Conservation (phyloP, 1,139 yeast genomes). For the Petasospora rhodanensis region DNA sequence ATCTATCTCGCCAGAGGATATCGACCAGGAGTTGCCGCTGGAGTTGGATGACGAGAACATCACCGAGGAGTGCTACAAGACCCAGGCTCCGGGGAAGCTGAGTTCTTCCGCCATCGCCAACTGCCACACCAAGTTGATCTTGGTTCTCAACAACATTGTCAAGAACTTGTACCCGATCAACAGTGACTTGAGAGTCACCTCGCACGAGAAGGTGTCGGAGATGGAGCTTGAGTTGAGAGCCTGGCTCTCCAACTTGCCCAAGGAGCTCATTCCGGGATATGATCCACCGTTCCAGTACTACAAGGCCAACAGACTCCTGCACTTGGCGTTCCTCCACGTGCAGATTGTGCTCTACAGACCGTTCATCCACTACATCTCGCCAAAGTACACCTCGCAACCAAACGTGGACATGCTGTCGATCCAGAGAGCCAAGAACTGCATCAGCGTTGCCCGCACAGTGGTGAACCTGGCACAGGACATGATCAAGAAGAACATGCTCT, state of each 20-base stretch:
- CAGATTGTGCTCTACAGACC: slow-evolving; percentile 87
- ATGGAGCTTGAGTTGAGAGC: slow-evolving; percentile 67
- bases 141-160: slow-evolving; percentile 53
- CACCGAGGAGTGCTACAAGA: slow-evolving; percentile 45
- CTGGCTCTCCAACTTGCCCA: slow-evolving; percentile 75
- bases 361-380: slow-evolving; percentile 75
- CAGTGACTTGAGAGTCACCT: slow-evolving; percentile 28
- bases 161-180: slow-evolving; percentile 54
- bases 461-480: slow-evolving; percentile 80
- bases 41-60: slow-evolving; percentile 87
- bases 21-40: slow-evolving; percentile 82
- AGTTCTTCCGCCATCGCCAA: slow-evolving; percentile 83
- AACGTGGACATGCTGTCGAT: slow-evolving; percentile 46
- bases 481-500: slow-evolving; percentile 66
- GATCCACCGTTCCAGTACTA: slow-evolving; percentile 62
- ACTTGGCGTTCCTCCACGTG: slow-evolving; percentile 76
- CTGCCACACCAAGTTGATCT: slow-evolving; percentile 71
- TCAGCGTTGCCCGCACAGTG: slow-evolving; percentile 47
- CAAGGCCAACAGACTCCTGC: slow-evolving; percentile 73
- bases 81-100: slow-evolving; percentile 38
- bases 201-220: slow-evolving; percentile 57
- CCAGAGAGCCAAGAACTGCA: slow-evolving; percentile 60
- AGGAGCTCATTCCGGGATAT: slow-evolving; percentile 65
- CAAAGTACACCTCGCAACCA: slow-evolving; percentile 31
- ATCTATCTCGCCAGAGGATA: slow-evolving; percentile 66